Evolutionary conservation across 148 eudicot genomes (phyloP), one percentile per base, ranked within the genome.

Genomic region (Nepenthes mirabilis): DNA sequence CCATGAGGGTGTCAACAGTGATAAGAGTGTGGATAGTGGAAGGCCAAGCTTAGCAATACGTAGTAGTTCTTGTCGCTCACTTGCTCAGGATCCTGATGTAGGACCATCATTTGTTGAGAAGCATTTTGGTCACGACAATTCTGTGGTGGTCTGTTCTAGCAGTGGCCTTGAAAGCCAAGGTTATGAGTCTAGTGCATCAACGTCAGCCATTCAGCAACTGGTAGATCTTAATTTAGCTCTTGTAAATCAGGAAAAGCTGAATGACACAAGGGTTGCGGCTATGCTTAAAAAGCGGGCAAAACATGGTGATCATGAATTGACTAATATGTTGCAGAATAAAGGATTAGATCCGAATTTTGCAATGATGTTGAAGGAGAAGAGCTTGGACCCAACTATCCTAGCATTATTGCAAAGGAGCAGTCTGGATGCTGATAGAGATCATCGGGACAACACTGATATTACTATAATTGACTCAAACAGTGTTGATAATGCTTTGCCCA

Each of bases 341-440:
- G 99, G 99, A 9, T 72, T 93, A 59, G 99, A 93, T 78, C 99
- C 99, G 47, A 93, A 93, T 81, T 93, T 93, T 79, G 96, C 91
- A 47, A 78, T 93, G 87, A 93, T 93, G 99, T 75, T 93, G 80
- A 86, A 89, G 72, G 99, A 93, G 69, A 86, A 81, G 77, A 91
- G 85, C 37, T 74, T 88, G 75, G 99, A 93, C 72, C 99, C 99
- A 63, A 84, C 83, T 67, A 89, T 93, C 72, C 86, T 93, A 47
- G 96, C 96, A 14, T 74, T 93, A 73, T 82, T 93, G 65, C 99
- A 93, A 67, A 83, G 99, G 77, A 86, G 99, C 75, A 93, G 99
- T 82, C 81, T 93, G 77, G 99, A 93, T 86, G 99, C 99, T 60
- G 99, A 93, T 84, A 83, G 99, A 75, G 95, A 88, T 74, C 95